A percentile compares a stretch with the other conserved stretches of the same genome.
Conservation (phyloP, 495 filamentous ascomycete genomes). For the Podospora anserina region DNA sequence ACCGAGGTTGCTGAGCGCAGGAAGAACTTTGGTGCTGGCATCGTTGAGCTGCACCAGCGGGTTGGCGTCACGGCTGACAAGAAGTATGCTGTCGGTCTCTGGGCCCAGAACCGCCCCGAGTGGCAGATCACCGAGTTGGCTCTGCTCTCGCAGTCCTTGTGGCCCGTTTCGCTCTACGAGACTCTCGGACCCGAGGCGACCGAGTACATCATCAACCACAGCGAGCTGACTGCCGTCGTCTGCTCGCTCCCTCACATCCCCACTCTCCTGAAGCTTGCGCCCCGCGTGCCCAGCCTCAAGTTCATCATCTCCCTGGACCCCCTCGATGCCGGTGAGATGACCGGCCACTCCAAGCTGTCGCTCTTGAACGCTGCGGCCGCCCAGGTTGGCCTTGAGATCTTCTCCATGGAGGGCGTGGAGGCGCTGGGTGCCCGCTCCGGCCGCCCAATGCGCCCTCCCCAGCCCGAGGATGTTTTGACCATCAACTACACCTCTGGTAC, state of each 20-base stretch:
- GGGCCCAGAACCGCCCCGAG: slow-evolving; percentile 94
- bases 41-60: slow-evolving; percentile 76
- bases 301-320: slow-evolving; percentile 86
- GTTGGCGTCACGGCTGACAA: slow-evolving; percentile 55
- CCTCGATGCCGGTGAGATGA: slow-evolving; percentile 74
- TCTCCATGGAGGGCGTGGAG: slow-evolving; percentile 73
- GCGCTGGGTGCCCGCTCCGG: slow-evolving; percentile 66
- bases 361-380: slow-evolving; percentile 71
- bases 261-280: slow-evolving; percentile 78
- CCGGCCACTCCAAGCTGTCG: slow-evolving; percentile 73
- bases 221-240: slow-evolving; percentile 68
- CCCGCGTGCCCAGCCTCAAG: slow-evolving; percentile 74
- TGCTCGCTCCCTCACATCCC: slow-evolving; percentile 83
- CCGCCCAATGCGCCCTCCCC: slow-evolving; percentile 64
- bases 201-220: slow-evolving; percentile 94
- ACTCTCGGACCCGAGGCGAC: slow-evolving; percentile 85
- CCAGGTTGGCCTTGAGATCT: slow-evolving; percentile 68
- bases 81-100: slow-evolving; percentile 85
- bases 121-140: slow-evolving; percentile 97
- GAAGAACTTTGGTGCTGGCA: slow-evolving; percentile 79
- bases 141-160: slow-evolving; percentile 84
- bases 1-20: slow-evolving; percentile 73
- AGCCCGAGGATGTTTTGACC: slow-evolving; percentile 74
- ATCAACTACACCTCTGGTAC: slow-evolving; percentile 99
- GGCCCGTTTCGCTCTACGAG: slow-evolving; percentile 92